Conservation (phyloP, 306 rosid species). For the Erythrophleum fordii region DNA sequence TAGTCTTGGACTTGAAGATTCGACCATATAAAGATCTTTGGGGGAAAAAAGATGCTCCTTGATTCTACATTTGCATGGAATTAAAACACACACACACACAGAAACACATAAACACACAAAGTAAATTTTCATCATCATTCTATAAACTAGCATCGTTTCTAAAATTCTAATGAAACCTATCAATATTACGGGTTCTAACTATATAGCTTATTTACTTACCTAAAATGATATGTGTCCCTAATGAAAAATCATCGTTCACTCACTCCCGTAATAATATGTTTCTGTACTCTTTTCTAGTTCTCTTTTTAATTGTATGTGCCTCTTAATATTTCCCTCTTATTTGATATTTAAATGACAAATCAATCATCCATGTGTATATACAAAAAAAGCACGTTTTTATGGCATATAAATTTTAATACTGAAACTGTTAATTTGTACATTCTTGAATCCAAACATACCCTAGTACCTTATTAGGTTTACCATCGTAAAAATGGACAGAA, state of each 20-base stretch:
- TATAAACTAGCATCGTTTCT: neutral
- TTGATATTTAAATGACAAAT: neutral
- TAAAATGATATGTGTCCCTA: neutral
- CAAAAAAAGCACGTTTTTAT: no score
- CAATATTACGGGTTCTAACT: neutral
- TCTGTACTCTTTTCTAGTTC: no score
- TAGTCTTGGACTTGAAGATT: conserved; percentile 11
- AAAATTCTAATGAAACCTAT: neutral
- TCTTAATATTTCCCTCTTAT: neutral
- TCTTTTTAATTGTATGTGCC: no score
- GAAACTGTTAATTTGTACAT: no score
- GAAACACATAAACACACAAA: no score
- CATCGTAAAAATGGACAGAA: conserved; percentile 5
- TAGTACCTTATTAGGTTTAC: conserved; percentile 21
- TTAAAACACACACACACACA: no score
- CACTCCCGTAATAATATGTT: neutral
- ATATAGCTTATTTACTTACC: neutral
- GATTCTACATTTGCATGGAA: no score
- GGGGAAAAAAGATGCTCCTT: neutral
- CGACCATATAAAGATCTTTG: neutral
- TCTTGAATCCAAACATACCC: neutral
- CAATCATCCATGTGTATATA: neutral
- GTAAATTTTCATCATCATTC: neutral
- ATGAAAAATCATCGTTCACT: neutral
- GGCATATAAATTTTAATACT: neutral